These are phyloP conservation scores for Cinchona pubescens DNA, from an alignment of 257 asterid genomes.

Conservation along the genomic window DNA sequence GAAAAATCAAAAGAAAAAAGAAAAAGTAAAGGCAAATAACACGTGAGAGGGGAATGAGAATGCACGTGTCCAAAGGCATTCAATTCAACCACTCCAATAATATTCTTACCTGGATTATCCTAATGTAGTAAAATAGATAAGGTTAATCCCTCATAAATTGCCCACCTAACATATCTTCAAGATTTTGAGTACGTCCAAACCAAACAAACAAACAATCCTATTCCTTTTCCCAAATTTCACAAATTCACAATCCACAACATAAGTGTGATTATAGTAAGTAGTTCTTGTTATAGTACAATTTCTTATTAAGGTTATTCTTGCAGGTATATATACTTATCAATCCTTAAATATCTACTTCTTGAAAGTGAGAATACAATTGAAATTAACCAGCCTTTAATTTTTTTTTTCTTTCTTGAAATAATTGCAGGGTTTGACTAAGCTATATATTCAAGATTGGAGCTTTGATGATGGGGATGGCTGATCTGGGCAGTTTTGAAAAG, in stretches of 20 bases:
- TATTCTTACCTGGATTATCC: not conserved
- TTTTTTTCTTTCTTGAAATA: not conserved
- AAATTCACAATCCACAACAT: not conserved
- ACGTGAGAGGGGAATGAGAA: not conserved
- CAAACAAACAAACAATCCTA: not conserved
- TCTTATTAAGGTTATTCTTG: not conserved
- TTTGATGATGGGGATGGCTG: slow-evolving; percentile 19
- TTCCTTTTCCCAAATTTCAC: not conserved
- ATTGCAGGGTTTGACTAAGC: not conserved
- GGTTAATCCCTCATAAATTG: not conserved
- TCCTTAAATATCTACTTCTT: not conserved
- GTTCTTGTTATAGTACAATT: not conserved
- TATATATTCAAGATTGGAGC: not conserved
- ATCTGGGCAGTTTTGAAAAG: slow-evolving; percentile 22
- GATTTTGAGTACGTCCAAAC: not conserved
- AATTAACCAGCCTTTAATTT: slow-evolving; percentile 7
- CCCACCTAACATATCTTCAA: not conserved
- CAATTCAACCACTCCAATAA: not conserved
- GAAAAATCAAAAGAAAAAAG: not conserved
- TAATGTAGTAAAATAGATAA: not conserved
- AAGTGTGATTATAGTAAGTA: not conserved
- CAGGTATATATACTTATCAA: not conserved
- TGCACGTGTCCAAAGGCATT: not conserved
- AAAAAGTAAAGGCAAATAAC: not conserved
- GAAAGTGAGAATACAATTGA: not conserved